Evolutionary conservation across 768 basidiomycete genomes (phyloP).

Genomic region (Lyophyllum atratum): DNA sequence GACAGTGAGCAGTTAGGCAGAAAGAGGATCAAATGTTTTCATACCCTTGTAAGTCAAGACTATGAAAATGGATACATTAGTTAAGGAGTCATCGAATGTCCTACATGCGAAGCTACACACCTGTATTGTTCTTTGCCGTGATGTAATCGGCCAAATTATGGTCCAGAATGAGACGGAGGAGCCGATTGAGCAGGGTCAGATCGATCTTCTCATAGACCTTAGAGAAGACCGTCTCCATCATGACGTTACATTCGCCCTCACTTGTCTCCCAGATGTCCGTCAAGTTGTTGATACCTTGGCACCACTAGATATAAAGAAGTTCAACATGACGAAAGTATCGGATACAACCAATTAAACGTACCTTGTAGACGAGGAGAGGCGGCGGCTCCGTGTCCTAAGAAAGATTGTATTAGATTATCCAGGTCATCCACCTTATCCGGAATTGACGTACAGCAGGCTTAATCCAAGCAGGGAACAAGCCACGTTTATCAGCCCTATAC

Average conservation of each 20-base stretch:
- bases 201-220: constrained; percentile 99
- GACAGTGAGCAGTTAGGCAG: constrained; percentile 6
- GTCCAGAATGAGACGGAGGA: constrained; percentile 94
- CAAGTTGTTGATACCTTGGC: constrained; percentile 98
- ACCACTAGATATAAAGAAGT: constrained; percentile 57
- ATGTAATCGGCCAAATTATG: constrained; percentile 99
- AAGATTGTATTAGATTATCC: constrained; percentile 6
- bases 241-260: constrained; percentile 96
- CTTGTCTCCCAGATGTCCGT: constrained; percentile 98
- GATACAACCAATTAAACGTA: constrained; percentile 16
- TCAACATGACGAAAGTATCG: not conserved
- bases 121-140: constrained; percentile 97
- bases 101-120: constrained; percentile 34
- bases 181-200: constrained; percentile 90
- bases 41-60: constrained; percentile 86
- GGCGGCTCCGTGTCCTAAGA: constrained; percentile 90
- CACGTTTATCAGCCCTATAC: constrained; percentile 86
- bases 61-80: constrained; percentile 17
- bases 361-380: constrained; percentile 94
- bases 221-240: constrained; percentile 98
- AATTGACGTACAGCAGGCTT: constrained; percentile 73
- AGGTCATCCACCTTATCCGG: not conserved
- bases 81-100: not conserved
- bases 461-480: constrained; percentile 98
- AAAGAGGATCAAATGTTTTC: not conserved